Base-by-base conservation (phyloP, 345 rosid genomes). In the Physaria fendleri region DNA sequence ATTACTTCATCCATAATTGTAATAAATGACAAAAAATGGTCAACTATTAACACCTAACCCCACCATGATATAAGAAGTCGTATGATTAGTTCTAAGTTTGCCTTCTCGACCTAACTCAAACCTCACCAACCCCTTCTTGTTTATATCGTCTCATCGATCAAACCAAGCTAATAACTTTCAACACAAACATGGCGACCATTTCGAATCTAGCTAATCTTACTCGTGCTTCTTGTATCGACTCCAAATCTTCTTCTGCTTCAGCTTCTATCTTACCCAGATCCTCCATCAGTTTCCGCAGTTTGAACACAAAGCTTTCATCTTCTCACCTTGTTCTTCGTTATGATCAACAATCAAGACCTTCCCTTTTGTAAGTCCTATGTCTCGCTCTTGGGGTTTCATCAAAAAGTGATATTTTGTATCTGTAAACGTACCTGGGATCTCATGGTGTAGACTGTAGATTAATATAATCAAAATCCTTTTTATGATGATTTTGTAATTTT, bases 201-300 rank as follows among this genome's bases (percentile, higher is more conserved):
- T 88, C 95, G 56, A 88, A 80, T 79, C 87, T 86, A 44, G 71
- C 89, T 3, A 69, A 52, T 42, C 77, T 84, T 12, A 42, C 21
- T 55, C 74, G 80, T 4, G 51, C 78, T 1, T 56, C 81, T 34
- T 66, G 76, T 25, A 24, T 73, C 10, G 22, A 12, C 47, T 11
- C 71, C 71, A 64, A 64, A 58, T 54, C 84, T 15, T 59, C 88
- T 5, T 37, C 81, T 5, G 32, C 81, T 35, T 69, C 85, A 42
- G 77, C 88, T 24, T 65, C 77, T 1, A 11, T 72, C n/a, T 37
- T 58, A 3, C 78, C 77, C 4, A 65, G 66, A 23, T 73, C 66
- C 51, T 77, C 66, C 59, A 12, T 84, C 38, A 73, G 35, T 32
- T 71, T 84, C 66, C 78, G 58, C 27, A 56, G 48, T 52, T 71